Base-by-base conservation (phyloP, 2,329 filamentous ascomycete species). In the Orbilia quercus region DNA sequence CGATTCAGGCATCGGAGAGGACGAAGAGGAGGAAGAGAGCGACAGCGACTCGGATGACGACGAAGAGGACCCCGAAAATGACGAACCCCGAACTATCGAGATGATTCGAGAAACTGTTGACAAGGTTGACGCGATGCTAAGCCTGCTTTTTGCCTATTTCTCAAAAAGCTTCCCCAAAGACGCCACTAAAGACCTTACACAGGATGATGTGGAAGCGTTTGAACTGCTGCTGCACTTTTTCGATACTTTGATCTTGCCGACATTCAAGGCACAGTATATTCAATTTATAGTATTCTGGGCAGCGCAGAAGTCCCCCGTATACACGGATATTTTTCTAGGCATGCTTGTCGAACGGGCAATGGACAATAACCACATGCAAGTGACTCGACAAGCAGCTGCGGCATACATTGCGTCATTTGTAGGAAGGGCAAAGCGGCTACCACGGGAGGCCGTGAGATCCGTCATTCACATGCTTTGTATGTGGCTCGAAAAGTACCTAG, bases 261-360 rank as follows among this genome's bases (percentile, higher is more conserved):
- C 92, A 12, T 92, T 95, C 80, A 91, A 92, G 76, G 96, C 92
- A 22, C 89, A 95, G 34, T 94, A 98, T 80, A 92, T 92, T 0
- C 95, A 99, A 78, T 99, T 98, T 78, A 86, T 99, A 51, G 85
- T 98, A 55, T 99, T 99, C 81, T 94, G 97, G 81, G 97, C 96
- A 79, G 91, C 91, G 14, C 94, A 99, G 80, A 87, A 86, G 67
- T 91, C 91, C 7, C 88, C 90, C 28, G 85, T 86, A 47, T 87
- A 96, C 51, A 89, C 91, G 67, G 91, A 95, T 78, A 87, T 89
- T 53, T 98, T 98, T 78, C 89, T 91, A 45, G 90, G 90, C 34
- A 89, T 89, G 22, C 90, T 94, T 75, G 86, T 91, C 40, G 85
- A 90, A 73, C 84, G 91, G 22, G 87, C 90, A 42, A 89, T 91